Percentiles rank a stretch among this genome's conserved stretches.
Evolutionary conservation across 163 green algal species (phyloP).

Genomic region (Picocystis sp.): DNA sequence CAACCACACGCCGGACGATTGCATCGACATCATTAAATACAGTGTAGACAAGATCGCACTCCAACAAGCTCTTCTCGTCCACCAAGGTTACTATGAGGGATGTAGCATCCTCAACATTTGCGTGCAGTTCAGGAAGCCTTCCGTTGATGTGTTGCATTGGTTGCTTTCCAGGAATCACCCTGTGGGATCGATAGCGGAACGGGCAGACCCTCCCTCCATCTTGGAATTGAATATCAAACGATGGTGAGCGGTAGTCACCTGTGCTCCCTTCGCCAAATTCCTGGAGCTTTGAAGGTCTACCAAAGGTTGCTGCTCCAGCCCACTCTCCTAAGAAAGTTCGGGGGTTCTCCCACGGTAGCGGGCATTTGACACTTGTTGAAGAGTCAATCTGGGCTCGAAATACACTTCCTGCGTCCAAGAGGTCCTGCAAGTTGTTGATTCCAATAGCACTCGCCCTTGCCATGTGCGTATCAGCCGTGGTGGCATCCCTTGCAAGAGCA

Average conservation of each 20-base stretch:
- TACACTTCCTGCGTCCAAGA: too few relatives aligned
- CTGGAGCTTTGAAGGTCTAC: neutral
- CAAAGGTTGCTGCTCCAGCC: too few relatives aligned
- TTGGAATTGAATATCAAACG: neutral
- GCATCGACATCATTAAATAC: slow-evolving; percentile 1
- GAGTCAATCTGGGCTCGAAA: too few relatives aligned
- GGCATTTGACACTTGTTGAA: too few relatives aligned
- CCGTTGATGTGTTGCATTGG: neutral
- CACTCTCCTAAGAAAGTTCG: too few relatives aligned
- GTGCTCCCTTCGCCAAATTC: neutral
- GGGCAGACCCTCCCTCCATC: neutral
- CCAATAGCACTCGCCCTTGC: too few relatives aligned
- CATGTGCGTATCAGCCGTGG: too few relatives aligned
- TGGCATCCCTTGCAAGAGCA: too few relatives aligned
- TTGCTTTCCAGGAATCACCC: neutral
- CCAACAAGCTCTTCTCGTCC: neutral
- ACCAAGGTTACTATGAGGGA: neutral
- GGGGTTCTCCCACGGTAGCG: too few relatives aligned
- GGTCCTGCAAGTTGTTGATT: too few relatives aligned
- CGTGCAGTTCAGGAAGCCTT: neutral
- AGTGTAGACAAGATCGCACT: slow-evolving; percentile 1
- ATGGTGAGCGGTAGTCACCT: neutral
- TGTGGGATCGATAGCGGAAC: neutral
- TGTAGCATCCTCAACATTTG: neutral
- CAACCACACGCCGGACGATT: neutral